phyloP scores from a whole-genome alignment of 805 yeast genomes.

The Ascoidea tarda region DNA sequence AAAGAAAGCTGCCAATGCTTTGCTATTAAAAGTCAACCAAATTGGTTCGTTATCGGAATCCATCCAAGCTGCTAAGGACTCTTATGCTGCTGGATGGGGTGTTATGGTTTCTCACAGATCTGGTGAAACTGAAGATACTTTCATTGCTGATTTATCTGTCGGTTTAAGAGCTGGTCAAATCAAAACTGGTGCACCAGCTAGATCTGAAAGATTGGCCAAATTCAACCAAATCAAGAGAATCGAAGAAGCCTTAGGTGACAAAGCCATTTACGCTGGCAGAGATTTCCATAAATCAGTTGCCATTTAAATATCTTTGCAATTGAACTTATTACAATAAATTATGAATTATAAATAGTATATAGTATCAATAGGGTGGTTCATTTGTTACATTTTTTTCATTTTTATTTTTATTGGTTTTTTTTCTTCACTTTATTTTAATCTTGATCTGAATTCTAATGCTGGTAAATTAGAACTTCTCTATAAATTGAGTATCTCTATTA shows the following conservation, averaged over 20 bases:
- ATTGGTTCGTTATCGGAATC: slow-evolving; percentile 95
- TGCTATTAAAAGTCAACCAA: slow-evolving; percentile 96
- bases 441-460: slow-evolving; percentile 6
- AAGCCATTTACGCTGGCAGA: slow-evolving; percentile 91
- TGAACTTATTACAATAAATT: too few relatives aligned
- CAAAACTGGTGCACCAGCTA: slow-evolving; percentile 99
- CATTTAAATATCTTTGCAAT: slow-evolving; percentile 13
- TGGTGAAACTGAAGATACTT: slow-evolving; percentile 98
- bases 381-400: too few relatives aligned
- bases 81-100: slow-evolving; percentile 97
- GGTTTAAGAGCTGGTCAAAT: slow-evolving; percentile 98
- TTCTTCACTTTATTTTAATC: slow-evolving; percentile 12
- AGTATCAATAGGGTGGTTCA: too few relatives aligned
- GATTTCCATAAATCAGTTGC: slow-evolving; percentile 53
- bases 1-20: slow-evolving; percentile 89
- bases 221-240: slow-evolving; percentile 96
- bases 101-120: slow-evolving; percentile 99
- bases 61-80: slow-evolving; percentile 90
- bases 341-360: too few relatives aligned
- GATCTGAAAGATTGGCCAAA: slow-evolving; percentile 99
- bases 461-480: too few relatives aligned
- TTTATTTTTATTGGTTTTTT: slow-evolving; percentile 2
- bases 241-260: slow-evolving; percentile 97
- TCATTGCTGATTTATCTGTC: slow-evolving; percentile 95
- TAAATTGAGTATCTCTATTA: too few relatives aligned